Evolutionary conservation across 352 stramenopile genomes (phyloP), one percentile per base, ranked within the genome.

Genomic region (Globisporangium acanthophoron): DNA sequence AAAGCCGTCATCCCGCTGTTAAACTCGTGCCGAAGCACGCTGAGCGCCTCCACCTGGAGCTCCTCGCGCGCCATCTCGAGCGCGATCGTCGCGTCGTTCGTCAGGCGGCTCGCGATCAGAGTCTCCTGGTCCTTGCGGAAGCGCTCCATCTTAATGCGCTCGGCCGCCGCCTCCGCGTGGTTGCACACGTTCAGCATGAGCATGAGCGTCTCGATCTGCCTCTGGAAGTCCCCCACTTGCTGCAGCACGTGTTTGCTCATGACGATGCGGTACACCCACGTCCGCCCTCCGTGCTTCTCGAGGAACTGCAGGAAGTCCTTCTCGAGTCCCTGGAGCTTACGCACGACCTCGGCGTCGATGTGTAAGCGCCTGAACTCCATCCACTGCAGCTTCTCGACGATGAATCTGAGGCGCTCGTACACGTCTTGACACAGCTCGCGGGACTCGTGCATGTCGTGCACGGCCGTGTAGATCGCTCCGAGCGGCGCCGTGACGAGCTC

Each of bases 71-170:
- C 9, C 8, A 58, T 9, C 11, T 20, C 41, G 9, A 15, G 21
- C 2, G 40, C 24, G 27, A 58, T 33, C 27, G 52, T 58, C 40
- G 52, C 40, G 24, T 51, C 52, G 29, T 58, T 7, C 16, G 41
- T 58, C 27, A 58, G 52, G 3, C 40, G 52, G 11, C 15, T 21
- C 11, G 31, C 15, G 13, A 58, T 51, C 24, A 21, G 6, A 9
- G 24, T 4, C 41, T 58, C 27, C 27, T 58, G 40, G 0, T 31
- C 5, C 24, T 29, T 1, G 8, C 41, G 40, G 41, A 51, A 43
- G 1, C 12, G 16, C 27, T 50, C 39, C 37, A 50, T 33, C 16
- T 31, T 37, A 7, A n/a, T 27, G 33, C 27, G 24, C 40, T 58
- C 52, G 15, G 18, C 41, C 11, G 24, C 40, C 41, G 12, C n/a